phyloP scores from a whole-genome alignment of 2,329 filamentous ascomycete genomes.

The Aspergillus neotritici region DNA sequence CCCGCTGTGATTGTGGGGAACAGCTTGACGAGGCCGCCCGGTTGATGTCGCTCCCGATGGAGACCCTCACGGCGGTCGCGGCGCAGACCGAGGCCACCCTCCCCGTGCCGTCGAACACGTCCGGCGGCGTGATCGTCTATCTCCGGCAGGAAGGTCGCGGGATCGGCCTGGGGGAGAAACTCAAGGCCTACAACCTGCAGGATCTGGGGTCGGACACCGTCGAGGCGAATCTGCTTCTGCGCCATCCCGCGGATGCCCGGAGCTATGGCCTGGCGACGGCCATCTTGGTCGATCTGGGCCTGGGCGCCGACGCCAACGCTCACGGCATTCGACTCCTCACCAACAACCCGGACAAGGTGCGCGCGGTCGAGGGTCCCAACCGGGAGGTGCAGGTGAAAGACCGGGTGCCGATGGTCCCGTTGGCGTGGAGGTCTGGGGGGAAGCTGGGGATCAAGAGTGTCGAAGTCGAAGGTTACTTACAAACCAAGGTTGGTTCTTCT shows the following conservation, averaged over 20 bases:
- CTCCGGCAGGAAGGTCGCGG: constrained; percentile 92
- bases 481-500: constrained; percentile 69
- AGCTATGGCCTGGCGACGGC: constrained; percentile 96
- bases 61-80: constrained; percentile 26
- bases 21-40: constrained; percentile 94
- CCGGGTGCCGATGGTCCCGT: constrained; percentile 87
- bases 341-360: constrained; percentile 96
- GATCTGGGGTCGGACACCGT: constrained; percentile 97
- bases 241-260: constrained; percentile 89
- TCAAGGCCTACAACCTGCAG: constrained; percentile 97
- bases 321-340: constrained; percentile 69
- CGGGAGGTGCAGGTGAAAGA: constrained; percentile 83
- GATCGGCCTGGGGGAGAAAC: constrained; percentile 88
- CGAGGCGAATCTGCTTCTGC: constrained; percentile 82
- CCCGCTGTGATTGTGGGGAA: constrained; percentile 94
- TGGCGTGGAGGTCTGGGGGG: constrained; percentile 79
- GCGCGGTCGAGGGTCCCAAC: constrained; percentile 86
- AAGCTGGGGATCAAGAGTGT: constrained; percentile 75
- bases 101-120: constrained; percentile 45
- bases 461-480: constrained; percentile 89
- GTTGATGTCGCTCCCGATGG: constrained; percentile 69
- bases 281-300: constrained; percentile 80
- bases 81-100: constrained; percentile 17
- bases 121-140: constrained; percentile 89
- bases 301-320: constrained; percentile 57